Evolutionary conservation across 2,329 filamentous ascomycete species (phyloP), one percentile per base, ranked within the genome.

Genomic region (Neonectria faginata): DNA sequence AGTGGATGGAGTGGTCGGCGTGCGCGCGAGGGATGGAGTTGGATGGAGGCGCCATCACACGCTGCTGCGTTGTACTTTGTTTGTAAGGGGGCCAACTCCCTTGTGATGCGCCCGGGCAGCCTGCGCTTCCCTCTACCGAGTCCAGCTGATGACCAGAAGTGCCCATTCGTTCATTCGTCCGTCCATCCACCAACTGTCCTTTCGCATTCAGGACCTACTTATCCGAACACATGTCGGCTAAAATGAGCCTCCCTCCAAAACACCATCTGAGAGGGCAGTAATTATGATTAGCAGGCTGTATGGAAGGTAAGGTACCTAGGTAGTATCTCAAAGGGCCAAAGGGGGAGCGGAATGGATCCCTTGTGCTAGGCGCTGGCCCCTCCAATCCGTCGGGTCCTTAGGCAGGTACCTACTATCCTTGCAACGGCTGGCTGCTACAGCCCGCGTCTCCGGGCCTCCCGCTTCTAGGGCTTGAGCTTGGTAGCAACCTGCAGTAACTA

Each of bases 21-120:
- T 45, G 48, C 56, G 48, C 16, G 9, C 39, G 39, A 42, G 39
- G 39, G 39, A 42, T 18, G 20, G 48, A 39, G 39, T 29, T 29
- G 27, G 27, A 29, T 29, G 27, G 27, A 59, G 44, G 44, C 56
- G 51, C 61, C 56, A 51, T 59, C 56, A 64, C 61, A 47, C 41
- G 56, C 44, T 6, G 51, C 14, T 57, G 47, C 10, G 29, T 51
- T 33, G 39, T 33, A 25, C 33, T 7, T 53, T 53, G 41, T 7
- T 53, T 53, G 41, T 22, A n/a, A 62, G 5, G 39, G 41, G 14
- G 42, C 44, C 18, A 52, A 44, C 41, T 33, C 36, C 45, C 50
- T 39, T 51, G 56, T 64, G 61, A 64, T 59, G 25, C 25, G 25
- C 25, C 25, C 25, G 25, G 25, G 44, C 27, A 63, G n/a, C 18